Conservation (phyloP, 1,284 basidiomycete genomes). For the Cyathus olla region DNA sequence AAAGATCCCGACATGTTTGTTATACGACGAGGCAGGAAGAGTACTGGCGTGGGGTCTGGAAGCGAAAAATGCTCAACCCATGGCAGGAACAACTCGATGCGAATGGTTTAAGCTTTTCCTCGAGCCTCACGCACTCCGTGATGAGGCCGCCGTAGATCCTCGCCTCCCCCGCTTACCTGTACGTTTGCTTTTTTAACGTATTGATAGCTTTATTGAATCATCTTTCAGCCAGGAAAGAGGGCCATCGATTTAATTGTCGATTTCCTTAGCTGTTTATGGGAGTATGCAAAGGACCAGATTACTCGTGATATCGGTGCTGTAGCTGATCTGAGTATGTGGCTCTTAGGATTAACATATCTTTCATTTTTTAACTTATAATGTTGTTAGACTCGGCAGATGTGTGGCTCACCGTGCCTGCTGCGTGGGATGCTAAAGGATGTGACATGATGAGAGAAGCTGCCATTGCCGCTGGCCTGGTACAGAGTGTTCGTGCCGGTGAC, state of each 20-base stretch:
- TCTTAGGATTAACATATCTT: constrained; percentile 5
- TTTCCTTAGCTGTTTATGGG: constrained; percentile 84
- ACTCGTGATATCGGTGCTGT: constrained; percentile 85
- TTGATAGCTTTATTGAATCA: constrained; percentile 9
- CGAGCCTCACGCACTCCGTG: constrained; percentile 80
- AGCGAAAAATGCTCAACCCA: constrained; percentile 79
- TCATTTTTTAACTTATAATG: constrained; percentile 4
- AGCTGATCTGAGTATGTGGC: constrained; percentile 77
- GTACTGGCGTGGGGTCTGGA: constrained; percentile 84
- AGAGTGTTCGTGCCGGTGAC: constrained; percentile 77
- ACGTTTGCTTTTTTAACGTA: constrained; percentile 33
- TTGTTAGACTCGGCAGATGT: constrained; percentile 79
- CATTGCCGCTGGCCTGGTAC: constrained; percentile 81
- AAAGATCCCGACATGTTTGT: constrained; percentile 78
- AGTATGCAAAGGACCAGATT: constrained; percentile 86
- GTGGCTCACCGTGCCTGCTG: constrained; percentile 85
- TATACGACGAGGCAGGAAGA: constrained; percentile 77
- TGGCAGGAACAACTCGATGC: constrained; percentile 74
- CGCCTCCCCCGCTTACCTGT: constrained; percentile 85
- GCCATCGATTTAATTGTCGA: constrained; percentile 83
- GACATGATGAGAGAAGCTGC: constrained; percentile 87
- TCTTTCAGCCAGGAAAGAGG: constrained; percentile 72
- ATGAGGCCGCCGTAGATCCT: constrained; percentile 73
- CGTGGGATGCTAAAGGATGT: constrained; percentile 86
- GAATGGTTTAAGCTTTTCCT: constrained; percentile 89